phyloP scores from a whole-genome alignment of 768 basidiomycete genomes.

The Tricholoma saponaceum region DNA sequence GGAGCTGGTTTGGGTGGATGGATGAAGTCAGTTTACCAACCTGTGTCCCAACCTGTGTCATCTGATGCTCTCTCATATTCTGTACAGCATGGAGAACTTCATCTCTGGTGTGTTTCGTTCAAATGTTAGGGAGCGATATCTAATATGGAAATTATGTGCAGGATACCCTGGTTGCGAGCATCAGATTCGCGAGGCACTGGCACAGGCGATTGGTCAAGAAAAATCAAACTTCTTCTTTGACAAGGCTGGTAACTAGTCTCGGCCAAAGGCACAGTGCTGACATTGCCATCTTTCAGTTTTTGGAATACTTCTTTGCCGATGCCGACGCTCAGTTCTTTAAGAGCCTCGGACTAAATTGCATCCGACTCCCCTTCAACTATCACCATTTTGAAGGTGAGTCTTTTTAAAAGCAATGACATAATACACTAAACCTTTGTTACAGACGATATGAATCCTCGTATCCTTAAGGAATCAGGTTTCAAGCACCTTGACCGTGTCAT shows the following conservation, averaged over 20 bases:
- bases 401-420: neutral
- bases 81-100: constrained; percentile 69
- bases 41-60: neutral
- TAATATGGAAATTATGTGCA: constrained; percentile 12
- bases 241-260: constrained; percentile 43
- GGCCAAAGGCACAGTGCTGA: neutral
- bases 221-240: constrained; percentile 82
- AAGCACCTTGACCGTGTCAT: constrained; percentile 84
- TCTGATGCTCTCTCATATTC: neutral
- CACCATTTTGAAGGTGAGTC: constrained; percentile 54
- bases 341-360: constrained; percentile 74
- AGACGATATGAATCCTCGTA: constrained; percentile 76
- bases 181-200: constrained; percentile 71
- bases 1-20: constrained; percentile 82
- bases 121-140: neutral
- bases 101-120: constrained; percentile 45
- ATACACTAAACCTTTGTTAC: neutral
- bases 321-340: constrained; percentile 75
- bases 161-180: constrained; percentile 81
- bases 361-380: constrained; percentile 74
- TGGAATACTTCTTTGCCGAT: constrained; percentile 81
- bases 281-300: constrained; percentile 74
- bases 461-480: constrained; percentile 71
- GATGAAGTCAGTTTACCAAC: constrained; percentile 77
- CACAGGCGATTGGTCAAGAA: constrained; percentile 56